Percentiles rank a stretch among this genome's conserved stretches.
phyloP scores from a whole-genome alignment of 2,329 filamentous ascomycete genomes.

The Neoascochyta sp. region DNA sequence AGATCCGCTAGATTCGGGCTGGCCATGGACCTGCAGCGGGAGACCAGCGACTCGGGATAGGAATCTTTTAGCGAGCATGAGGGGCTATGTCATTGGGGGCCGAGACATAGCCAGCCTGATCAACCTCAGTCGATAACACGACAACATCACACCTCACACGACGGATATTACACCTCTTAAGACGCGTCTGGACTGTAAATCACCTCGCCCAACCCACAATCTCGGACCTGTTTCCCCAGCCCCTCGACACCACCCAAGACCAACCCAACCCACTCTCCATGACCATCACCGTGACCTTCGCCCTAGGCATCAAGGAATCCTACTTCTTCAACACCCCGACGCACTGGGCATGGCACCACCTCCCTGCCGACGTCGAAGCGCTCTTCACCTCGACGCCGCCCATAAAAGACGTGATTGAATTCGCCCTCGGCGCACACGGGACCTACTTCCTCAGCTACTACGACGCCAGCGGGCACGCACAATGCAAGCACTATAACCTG shows the following conservation, averaged over 20 bases:
- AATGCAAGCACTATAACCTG: constrained; percentile 28
- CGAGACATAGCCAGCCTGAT: constrained; percentile 1
- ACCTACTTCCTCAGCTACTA: constrained; percentile 29
- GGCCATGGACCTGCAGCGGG: constrained; percentile 8
- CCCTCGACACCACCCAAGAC: background rate
- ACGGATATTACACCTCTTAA: no score
- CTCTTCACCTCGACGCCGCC: constrained; percentile 30
- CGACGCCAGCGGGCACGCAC: constrained; percentile 15
- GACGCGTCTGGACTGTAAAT: no score
- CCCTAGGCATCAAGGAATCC: constrained; percentile 24
- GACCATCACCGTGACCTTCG: constrained; percentile 28
- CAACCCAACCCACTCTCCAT: constrained; percentile 8
- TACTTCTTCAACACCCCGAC: constrained; percentile 36
- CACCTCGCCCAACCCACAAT: no score
- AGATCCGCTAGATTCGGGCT: no score
- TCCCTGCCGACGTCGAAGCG: constrained; percentile 25
- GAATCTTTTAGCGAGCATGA: constrained; percentile 15
- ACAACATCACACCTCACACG: no score
- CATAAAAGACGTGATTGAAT: constrained; percentile 26
- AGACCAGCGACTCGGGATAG: constrained; percentile 4
- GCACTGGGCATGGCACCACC: constrained; percentile 31
- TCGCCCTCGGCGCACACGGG: constrained; percentile 20
- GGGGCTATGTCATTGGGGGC: constrained; percentile 6
- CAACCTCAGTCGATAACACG: constrained; percentile 3
- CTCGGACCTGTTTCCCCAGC: no score